A percentile compares a stretch with the other conserved stretches of the same genome.
These are phyloP conservation scores for Verticillium isaacii DNA, from an alignment of 2,329 filamentous ascomycete species.

Conservation along the genomic window DNA sequence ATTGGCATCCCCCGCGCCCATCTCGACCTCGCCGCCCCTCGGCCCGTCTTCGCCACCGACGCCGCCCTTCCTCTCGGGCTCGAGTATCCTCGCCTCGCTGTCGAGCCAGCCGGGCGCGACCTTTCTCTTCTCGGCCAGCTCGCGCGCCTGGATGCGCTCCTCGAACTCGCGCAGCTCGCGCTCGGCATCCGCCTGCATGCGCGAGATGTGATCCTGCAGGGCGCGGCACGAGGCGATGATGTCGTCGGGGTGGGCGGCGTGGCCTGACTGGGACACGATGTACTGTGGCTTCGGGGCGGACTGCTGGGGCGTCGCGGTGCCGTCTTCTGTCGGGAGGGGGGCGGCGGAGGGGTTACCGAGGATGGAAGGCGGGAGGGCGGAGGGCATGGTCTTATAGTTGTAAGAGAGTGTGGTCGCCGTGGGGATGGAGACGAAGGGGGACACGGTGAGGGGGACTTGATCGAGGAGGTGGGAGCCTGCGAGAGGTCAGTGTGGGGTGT, in stretches of 20 bases:
- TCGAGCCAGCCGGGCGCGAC: constrained; percentile 80
- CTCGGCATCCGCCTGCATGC: constrained; percentile 64
- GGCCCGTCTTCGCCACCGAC: constrained; percentile 4
- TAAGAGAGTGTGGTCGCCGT: constrained; percentile 89
- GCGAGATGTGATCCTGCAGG: constrained; percentile 69
- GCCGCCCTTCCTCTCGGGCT: constrained; percentile 53
- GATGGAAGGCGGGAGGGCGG: constrained; percentile 72
- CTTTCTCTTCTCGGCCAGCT: constrained; percentile 73
- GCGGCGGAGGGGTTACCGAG: constrained; percentile 43
- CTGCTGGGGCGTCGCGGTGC: constrained; percentile 7
- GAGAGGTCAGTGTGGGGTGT: constrained; percentile 8
- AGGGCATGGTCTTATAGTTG: constrained; percentile 87
- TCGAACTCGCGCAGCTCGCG: constrained; percentile 66
- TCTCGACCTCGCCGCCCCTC: constrained; percentile 18
- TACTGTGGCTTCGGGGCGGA: constrained; percentile 55
- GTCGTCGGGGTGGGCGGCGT: constrained; percentile 80
- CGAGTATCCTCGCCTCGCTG: constrained; percentile 63
- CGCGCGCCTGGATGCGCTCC: constrained; percentile 56
- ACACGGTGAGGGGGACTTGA: constrained; percentile 89
- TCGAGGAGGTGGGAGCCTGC: constrained; percentile 82
- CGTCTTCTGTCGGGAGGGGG: constrained; percentile 25
- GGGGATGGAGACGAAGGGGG: constrained; percentile 87
- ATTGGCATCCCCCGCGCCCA: constrained; percentile 8
- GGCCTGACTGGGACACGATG: constrained; percentile 71
- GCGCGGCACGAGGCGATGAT: constrained; percentile 79